Conservation (phyloP, 441 rosid genomes). For the Euphorbia schlechtendalii region DNA sequence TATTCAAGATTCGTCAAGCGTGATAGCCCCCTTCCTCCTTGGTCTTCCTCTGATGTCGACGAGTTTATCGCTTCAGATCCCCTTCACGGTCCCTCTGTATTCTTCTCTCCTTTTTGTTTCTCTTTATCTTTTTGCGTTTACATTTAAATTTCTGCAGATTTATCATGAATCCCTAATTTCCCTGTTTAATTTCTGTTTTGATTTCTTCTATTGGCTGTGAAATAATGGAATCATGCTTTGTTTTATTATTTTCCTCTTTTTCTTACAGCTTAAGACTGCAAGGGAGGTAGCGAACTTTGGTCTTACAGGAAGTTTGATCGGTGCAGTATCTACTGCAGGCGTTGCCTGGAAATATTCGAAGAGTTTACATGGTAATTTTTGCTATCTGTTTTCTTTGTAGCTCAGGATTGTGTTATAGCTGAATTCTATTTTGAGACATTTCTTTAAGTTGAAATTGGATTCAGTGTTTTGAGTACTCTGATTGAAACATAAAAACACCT, state of each 20-base stretch:
- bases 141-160: not conserved
- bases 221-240: not conserved
- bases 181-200: not conserved
- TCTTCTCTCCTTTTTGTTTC: not conserved
- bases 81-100: constrained; percentile 71
- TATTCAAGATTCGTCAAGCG: constrained; percentile 52
- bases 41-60: constrained; percentile 78
- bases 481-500: not conserved
- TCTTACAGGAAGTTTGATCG: too few relatives aligned
- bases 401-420: too few relatives aligned
- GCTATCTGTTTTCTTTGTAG: too few relatives aligned
- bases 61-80: constrained; percentile 87
- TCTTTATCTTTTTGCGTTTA: too few relatives aligned
- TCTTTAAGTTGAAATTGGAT: not conserved
- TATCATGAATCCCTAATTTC: not conserved
- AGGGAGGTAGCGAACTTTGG: too few relatives aligned
- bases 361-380: constrained; percentile 6
- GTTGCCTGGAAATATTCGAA: too few relatives aligned
- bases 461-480: not conserved
- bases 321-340: too few relatives aligned
- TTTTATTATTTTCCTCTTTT: too few relatives aligned
- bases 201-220: not conserved
- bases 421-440: too few relatives aligned
- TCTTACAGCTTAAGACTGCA: too few relatives aligned
- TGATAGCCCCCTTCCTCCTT: constrained; percentile 57